These are phyloP conservation scores for Phytopythium delawarense DNA, from an alignment of 352 stramenopile genomes.

Conservation along the genomic window DNA sequence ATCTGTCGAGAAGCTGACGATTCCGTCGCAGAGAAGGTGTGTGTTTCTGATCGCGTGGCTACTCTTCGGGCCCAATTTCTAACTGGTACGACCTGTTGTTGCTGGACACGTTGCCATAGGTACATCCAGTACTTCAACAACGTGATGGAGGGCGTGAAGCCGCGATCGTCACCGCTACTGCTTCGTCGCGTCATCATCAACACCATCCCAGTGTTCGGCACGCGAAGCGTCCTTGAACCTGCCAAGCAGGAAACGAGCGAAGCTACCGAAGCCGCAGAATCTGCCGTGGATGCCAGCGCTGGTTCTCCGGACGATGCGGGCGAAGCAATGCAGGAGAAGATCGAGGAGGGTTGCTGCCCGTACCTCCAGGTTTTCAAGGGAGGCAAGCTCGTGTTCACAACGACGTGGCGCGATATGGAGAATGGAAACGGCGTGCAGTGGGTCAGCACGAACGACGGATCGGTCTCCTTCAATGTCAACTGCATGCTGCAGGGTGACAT, in stretches of 20 bases:
- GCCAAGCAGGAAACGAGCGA: slow-evolving; percentile 42
- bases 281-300: slow-evolving; percentile 2
- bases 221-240: slow-evolving; percentile 51
- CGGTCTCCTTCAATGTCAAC: slow-evolving; percentile 93
- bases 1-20: slow-evolving; percentile 93
- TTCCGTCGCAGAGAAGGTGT: slow-evolving; percentile 93
- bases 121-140: slow-evolving; percentile 98
- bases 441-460: slow-evolving; percentile 83
- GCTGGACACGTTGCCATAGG: slow-evolving; percentile 17
- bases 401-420: slow-evolving; percentile 85
- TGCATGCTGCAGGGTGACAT: slow-evolving; percentile 97
- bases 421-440: slow-evolving; percentile 90
- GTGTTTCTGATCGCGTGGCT: background rate
- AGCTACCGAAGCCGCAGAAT: slow-evolving; percentile 12
- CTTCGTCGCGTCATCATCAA: slow-evolving; percentile 97
- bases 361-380: slow-evolving; percentile 98
- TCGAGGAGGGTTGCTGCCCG: slow-evolving; percentile 92
- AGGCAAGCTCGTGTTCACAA: slow-evolving; percentile 95
- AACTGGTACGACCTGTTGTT: background rate
- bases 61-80: background rate
- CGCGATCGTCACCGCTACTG: slow-evolving; percentile 90
- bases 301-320: slow-evolving; percentile 18
- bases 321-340: slow-evolving; percentile 51
- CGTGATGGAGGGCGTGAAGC: slow-evolving; percentile 95
- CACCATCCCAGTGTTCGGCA: slow-evolving; percentile 86